Base-by-base conservation (phyloP, 306 rosid species). In the Urtica urens region DNA sequence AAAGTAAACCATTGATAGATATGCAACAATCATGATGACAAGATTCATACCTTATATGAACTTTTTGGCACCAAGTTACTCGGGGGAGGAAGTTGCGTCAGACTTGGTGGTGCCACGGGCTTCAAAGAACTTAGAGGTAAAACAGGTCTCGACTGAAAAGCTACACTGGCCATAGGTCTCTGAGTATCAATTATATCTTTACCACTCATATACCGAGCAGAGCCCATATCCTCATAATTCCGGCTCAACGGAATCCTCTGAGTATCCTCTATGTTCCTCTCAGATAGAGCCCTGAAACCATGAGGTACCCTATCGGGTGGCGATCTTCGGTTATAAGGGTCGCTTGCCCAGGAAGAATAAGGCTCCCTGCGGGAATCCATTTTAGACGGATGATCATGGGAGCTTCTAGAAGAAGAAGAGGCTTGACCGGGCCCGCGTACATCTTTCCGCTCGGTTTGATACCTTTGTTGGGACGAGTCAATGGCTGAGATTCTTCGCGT, bases 311-410 rank as follows among this genome's bases (percentile, higher is more conserved):
- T 68, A 67, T 70, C 60, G 30, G 81, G n/a, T n/a, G n/a, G 65
- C 34, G 71, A 73, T 74, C 86, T 58, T 78, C 59, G 68, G 57
- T 87, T 77, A 28, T 72, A 51, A 68, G 69, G 90, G 55, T 85
- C 94, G 57, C 68, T 58, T 18, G 81, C 69, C 94, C 94, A 85
- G 33, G 95, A 63, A 19, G 95, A 81, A 70, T 74, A 81, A 46
- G 95, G 59, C 55, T 67, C 71, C 66, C 87, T 75, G 71, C 64
- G 53, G 6, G 87, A 74, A 46, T 81, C 90, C 69, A 74, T 63
- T 29, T 56, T 80, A 61, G 70, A 57, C 58, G 81, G 34, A 66
- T 81, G 78, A 68, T 79, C 82, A 5, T 73, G 69, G 62, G 73
- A 71, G 73, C 90, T 74, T 44, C 77, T 57, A 0, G 77, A 65